Percentiles rank a stretch among this genome's conserved stretches.
Evolutionary conservation across 352 stramenopile genomes (phyloP).

Genomic region (Globisporangium recalcitrans): DNA sequence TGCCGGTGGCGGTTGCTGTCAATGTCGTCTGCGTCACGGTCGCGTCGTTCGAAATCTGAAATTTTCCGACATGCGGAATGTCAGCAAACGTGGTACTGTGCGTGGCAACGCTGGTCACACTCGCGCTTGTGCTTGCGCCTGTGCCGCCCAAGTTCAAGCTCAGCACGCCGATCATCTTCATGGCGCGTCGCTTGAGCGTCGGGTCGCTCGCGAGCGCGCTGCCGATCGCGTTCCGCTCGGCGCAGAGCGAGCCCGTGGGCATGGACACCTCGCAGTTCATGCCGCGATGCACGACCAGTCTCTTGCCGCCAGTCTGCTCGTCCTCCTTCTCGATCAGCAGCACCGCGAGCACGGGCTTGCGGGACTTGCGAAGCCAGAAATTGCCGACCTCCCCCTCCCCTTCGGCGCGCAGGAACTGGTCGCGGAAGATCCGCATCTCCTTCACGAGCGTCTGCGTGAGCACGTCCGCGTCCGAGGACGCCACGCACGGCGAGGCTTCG

Average conservation of each 20-base stretch:
- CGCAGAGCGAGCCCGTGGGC: conserved; percentile 94
- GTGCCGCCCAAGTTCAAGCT: conserved; percentile 60
- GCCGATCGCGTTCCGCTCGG: conserved; percentile 97
- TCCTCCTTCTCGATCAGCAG: conserved; percentile 91
- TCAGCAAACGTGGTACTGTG: conserved; percentile 9
- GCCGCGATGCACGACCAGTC: conserved; percentile 87
- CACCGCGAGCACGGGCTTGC: conserved; percentile 96
- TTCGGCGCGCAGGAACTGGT: conserved; percentile 76
- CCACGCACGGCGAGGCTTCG: conserved; percentile 91
- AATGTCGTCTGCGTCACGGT: neutral
- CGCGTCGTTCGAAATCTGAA: conserved; percentile 11
- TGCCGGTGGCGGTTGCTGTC: neutral
- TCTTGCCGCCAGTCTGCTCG: conserved; percentile 31
- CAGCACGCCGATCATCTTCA: conserved; percentile 95
- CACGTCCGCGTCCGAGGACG: conserved; percentile 70
- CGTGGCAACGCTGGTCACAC: conserved; percentile 7
- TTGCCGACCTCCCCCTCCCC: conserved; percentile 83
- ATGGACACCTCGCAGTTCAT: conserved; percentile 99
- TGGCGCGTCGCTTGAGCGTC: conserved; percentile 86
- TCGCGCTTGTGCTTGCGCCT: conserved; percentile 9
- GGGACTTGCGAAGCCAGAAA: conserved; percentile 98
- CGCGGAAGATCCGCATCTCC: conserved; percentile 90
- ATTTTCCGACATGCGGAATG: conserved; percentile 10
- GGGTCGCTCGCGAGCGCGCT: conserved; percentile 93
- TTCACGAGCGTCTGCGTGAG: conserved; percentile 85